Evolutionary conservation across 331 rosid species (phyloP).

Genomic region (Prunus yedoensis): DNA sequence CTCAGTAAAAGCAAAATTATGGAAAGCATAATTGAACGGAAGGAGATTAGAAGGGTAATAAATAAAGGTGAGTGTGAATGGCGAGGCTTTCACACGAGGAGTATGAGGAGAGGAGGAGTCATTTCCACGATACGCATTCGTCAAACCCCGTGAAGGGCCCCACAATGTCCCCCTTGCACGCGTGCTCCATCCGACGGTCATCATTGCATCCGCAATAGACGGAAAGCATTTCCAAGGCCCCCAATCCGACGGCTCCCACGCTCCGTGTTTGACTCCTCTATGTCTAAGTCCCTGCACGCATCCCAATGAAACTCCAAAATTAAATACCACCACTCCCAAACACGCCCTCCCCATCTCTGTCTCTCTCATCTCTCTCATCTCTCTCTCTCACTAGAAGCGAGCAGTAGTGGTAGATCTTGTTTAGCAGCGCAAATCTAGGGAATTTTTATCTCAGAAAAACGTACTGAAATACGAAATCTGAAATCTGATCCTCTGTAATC

Average conservation of each 20-base stretch:
- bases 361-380: neutral
- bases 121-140: conserved; percentile 43
- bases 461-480: neutral
- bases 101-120: conserved; percentile 18
- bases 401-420: conserved; percentile 22
- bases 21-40: neutral
- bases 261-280: conserved; percentile 51
- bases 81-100: conserved; percentile 31
- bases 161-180: conserved; percentile 60
- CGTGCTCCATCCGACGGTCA: conserved; percentile 84
- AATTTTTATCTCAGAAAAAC: conserved; percentile 18
- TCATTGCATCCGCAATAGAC: conserved; percentile 51
- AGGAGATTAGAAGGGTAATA: neutral
- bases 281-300: conserved; percentile 34
- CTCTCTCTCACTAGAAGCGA: neutral
- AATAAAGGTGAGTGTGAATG: neutral
- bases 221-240: conserved; percentile 67
- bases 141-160: conserved; percentile 64
- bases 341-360: conserved; percentile 9
- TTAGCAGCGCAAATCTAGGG: conserved; percentile 39
- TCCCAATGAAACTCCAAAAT: conserved; percentile 23
- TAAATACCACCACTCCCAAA: conserved; percentile 33
- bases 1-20: conserved; percentile 1
- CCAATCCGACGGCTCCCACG: conserved; percentile 68
- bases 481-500: conserved; percentile 6